Percentiles rank a stretch among this genome's conserved stretches.
These are phyloP conservation scores for Xylariaceae sp. DNA, from an alignment of 2,329 filamentous ascomycete species.

Conservation along the genomic window DNA sequence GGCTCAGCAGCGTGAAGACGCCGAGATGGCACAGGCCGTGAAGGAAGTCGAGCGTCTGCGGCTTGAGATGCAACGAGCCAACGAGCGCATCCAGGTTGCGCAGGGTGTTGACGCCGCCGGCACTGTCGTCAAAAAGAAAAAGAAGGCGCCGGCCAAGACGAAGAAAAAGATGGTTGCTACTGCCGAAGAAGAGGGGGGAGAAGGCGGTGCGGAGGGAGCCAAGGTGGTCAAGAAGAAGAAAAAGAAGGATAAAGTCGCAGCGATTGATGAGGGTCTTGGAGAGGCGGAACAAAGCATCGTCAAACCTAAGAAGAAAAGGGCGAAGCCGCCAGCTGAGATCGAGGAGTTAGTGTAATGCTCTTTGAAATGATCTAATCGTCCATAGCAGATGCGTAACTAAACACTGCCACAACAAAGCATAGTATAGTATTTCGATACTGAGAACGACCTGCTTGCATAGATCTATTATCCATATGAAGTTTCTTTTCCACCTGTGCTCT, in stretches of 20 bases:
- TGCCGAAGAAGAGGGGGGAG: slow-evolving; percentile 8
- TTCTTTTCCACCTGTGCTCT: too few relatives aligned
- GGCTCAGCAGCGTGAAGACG: slow-evolving; percentile 75
- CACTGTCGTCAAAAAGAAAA: slow-evolving; percentile 71
- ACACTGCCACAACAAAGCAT: too few relatives aligned
- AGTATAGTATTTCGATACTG: too few relatives aligned
- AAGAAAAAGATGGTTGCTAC: slow-evolving; percentile 54
- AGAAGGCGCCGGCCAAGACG: slow-evolving; percentile 65
- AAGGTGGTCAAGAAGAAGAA: slow-evolving; percentile 35
- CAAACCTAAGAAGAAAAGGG: slow-evolving; percentile 58
- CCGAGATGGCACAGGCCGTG: slow-evolving; percentile 87
- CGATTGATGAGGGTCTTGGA: slow-evolving; percentile 36
- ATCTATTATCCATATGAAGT: too few relatives aligned
- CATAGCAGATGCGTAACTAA: background rate
- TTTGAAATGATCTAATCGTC: background rate
- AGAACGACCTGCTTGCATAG: too few relatives aligned
- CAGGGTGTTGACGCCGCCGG: slow-evolving; percentile 72
- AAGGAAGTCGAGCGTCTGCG: slow-evolving; percentile 86
- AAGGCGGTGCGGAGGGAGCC: slow-evolving; percentile 10
- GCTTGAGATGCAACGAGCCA: slow-evolving; percentile 86
- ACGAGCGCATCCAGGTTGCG: slow-evolving; percentile 75
- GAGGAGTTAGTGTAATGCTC: slow-evolving; percentile 27
- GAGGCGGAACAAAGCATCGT: slow-evolving; percentile 31
- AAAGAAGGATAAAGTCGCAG: slow-evolving; percentile 57
- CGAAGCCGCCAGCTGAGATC: slow-evolving; percentile 40